Conservation (phyloP, 2,329 filamentous ascomycete species). For the Metarhizium album region DNA sequence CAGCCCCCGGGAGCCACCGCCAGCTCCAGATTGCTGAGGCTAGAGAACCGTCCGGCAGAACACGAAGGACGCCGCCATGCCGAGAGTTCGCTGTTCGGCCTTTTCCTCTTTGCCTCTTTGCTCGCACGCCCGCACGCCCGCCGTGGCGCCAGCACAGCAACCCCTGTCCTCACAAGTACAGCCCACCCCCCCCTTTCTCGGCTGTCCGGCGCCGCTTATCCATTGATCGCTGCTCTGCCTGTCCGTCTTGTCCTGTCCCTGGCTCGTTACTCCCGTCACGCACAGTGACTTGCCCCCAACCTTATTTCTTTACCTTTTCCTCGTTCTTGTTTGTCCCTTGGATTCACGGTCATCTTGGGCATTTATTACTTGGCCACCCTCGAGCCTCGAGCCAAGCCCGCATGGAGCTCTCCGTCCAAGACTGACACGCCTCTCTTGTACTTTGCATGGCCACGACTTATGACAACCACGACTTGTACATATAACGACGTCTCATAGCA, state of each 20-base stretch:
- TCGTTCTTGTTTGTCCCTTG: constrained; percentile 3
- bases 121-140: neutral
- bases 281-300: constrained; percentile 9
- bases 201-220: constrained; percentile 24
- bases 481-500: no score
- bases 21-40: no score
- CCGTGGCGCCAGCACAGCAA: neutral
- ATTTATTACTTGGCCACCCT: neutral
- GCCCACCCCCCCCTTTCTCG: constrained; percentile 19
- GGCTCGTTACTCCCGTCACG: constrained; percentile 13
- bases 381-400: no score
- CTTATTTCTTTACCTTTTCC: constrained; percentile 9
- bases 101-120: neutral
- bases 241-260: no score
- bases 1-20: neutral
- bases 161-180: constrained; percentile 2
- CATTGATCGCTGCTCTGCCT: constrained; percentile 3
- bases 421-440: neutral
- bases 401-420: neutral
- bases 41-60: no score
- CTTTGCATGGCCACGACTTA: neutral
- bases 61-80: no score
- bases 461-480: no score
- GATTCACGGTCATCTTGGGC: neutral
- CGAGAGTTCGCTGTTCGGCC: neutral